phyloP scores from a whole-genome alignment of 1,284 basidiomycete species.

The Sutorius eximius region DNA sequence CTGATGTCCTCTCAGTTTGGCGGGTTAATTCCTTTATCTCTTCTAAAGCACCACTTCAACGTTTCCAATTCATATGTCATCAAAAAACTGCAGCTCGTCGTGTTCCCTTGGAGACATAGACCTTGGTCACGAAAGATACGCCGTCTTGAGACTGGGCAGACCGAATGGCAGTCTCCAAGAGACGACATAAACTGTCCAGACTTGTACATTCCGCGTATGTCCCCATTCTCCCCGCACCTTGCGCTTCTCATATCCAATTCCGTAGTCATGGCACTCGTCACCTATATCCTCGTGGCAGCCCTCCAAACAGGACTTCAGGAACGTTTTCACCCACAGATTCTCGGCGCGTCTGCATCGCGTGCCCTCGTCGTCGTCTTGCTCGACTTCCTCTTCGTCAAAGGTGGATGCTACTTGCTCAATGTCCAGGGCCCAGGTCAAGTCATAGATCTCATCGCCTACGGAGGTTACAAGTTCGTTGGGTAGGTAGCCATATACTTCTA shows the following conservation, averaged over 20 bases:
- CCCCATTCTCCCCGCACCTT: not conserved
- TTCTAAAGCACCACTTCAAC: slow-evolving; percentile 93
- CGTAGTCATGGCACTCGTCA: slow-evolving; percentile 92
- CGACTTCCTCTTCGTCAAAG: slow-evolving; percentile 87
- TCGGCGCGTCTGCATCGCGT: slow-evolving; percentile 85
- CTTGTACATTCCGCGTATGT: slow-evolving; percentile 90
- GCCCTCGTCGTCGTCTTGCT: slow-evolving; percentile 79
- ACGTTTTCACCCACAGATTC: slow-evolving; percentile 87
- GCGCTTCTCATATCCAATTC: slow-evolving; percentile 7
- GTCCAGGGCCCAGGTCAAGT: slow-evolving; percentile 75
- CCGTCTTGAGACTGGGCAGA: slow-evolving; percentile 64
- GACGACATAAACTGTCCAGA: slow-evolving; percentile 97
- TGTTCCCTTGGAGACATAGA: slow-evolving; percentile 94
- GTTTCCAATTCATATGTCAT: slow-evolving; percentile 97
- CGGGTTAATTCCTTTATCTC: slow-evolving; percentile 70
- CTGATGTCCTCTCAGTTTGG: slow-evolving; percentile 58
- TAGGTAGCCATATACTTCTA: slow-evolving; percentile 36
- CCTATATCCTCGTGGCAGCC: slow-evolving; percentile 89
- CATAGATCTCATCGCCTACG: slow-evolving; percentile 78
- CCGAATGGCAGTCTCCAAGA: slow-evolving; percentile 85
- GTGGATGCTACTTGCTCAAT: slow-evolving; percentile 89
- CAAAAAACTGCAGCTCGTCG: slow-evolving; percentile 83
- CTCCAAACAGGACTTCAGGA: slow-evolving; percentile 82
- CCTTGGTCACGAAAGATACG: slow-evolving; percentile 73
- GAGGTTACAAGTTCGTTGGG: slow-evolving; percentile 98